Evolutionary conservation across 495 filamentous ascomycete genomes (phyloP).

Genomic region (Diplogelasinospora grovesii): DNA sequence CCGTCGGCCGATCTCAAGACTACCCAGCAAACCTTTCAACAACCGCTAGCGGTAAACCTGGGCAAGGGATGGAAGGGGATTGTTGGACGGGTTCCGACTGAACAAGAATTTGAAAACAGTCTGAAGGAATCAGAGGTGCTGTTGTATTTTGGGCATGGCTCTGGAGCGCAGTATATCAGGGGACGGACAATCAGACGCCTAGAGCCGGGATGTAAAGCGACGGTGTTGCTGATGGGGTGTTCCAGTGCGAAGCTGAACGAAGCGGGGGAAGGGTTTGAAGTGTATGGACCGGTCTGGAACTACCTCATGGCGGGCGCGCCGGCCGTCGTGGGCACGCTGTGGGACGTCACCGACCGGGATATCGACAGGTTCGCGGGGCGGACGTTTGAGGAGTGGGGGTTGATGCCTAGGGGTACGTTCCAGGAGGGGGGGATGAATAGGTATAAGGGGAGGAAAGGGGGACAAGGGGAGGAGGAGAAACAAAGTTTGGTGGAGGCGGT

Average conservation of each 20-base stretch:
- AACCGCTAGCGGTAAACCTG: conserved; percentile 46
- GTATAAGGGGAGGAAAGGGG: conserved; percentile 18
- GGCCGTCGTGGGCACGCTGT: conserved; percentile 81
- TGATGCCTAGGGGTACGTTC: conserved; percentile 44
- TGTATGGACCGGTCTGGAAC: conserved; percentile 79
- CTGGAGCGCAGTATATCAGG: conserved; percentile 89
- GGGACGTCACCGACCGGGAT: conserved; percentile 97
- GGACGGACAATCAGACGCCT: conserved; percentile 70
- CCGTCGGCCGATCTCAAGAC: conserved; percentile 69
- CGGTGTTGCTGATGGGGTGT: conserved; percentile 89
- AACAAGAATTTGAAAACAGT: conserved; percentile 62
- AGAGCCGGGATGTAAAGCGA: conserved; percentile 55
- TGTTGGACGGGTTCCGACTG: conserved; percentile 59
- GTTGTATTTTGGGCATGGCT: conserved; percentile 94
- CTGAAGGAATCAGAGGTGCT: conserved; percentile 60
- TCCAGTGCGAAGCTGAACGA: conserved; percentile 70
- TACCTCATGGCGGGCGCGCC: conserved; percentile 82
- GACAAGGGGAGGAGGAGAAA: conserved; percentile 6
- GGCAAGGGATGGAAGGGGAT: conserved; percentile 54
- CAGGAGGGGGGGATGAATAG: conserved; percentile 13
- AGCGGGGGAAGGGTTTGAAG: conserved; percentile 81
- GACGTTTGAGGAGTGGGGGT: conserved; percentile 77
- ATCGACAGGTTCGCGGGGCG: conserved; percentile 82
- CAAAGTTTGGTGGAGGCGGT: conserved; percentile 69
- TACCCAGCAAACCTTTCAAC: conserved; percentile 66